Base-by-base conservation (phyloP, 768 basidiomycete genomes). In the Cyclocybe aegerita region DNA sequence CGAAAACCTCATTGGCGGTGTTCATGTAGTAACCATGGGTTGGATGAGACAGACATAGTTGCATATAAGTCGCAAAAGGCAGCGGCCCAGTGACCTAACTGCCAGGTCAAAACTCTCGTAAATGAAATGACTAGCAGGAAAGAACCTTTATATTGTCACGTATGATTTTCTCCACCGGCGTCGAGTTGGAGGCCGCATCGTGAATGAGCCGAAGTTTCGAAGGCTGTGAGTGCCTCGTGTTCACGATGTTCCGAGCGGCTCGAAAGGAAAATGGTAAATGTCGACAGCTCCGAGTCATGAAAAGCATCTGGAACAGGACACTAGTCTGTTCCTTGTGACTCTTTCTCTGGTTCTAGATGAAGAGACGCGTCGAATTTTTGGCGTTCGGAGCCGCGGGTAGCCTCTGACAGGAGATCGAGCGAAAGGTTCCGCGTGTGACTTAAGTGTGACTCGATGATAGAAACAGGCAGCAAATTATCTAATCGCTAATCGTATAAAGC, bases 1-100 rank as follows among this genome's bases (percentile, higher is more conserved):
- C 97, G 60, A 99, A 92, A 2, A 98, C 86, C 38, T 82, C 76
- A 50, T 90, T 77, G 10, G 75, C 60, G 0, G 80, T 69, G 34
- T 84, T 87, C 74, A 88, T 91, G 73, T 98, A 98, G 70, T 98
- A 99, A 1, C 97, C 97, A 47, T 92, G 75, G 0, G 81, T 87
- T 1, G 95, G 93, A 70, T 98, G 95, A 0, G 86, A 79, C 4
- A 98, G 81, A 57, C 93, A 95, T 57, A 90, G 79, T 57, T 90
- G 87, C 88, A 97, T 97, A 73, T 96, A 98, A 0, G 83, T 82
- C 42, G 95, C 78, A 58, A 94, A 82, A 0, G 94, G 83, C 43
- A 98, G 74, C 1, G 97, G 95, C 0, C 97, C 97, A 23, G 90
- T 89, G 1, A 87, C 81, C 94, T 97, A 47, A 43, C 38, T 34